Base-by-base conservation (phyloP, 139 green algal species). In the Chlamydomonas eustigma region DNA sequence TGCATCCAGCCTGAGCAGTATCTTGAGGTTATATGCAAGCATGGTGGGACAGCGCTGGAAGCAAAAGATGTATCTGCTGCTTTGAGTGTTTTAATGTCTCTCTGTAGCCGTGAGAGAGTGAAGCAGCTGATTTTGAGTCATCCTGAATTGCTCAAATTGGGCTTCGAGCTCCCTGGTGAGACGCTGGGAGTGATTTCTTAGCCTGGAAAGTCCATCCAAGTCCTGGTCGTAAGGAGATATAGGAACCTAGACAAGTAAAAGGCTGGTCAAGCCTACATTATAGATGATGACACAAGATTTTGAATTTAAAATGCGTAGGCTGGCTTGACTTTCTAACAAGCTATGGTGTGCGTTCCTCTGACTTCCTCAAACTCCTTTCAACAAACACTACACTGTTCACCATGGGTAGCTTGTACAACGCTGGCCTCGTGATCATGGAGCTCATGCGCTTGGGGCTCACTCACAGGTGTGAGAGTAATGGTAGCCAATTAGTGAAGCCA, bases 361-460 rank as follows among this genome's bases (percentile, higher is more conserved):
- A 70, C 58, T 70, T 70, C 58, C 34, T 70, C 58, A 32, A 35
- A 28, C 58, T 70, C 25, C 58, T 70, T 6, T 70, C 58, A 24
- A 37, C 58, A 24, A 70, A 70, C 58, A 70, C 58, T 6, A 18
- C 8, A 5, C 6, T 70, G 25, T 70, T 70, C 58, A 70, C 58
- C 25, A 24, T 24, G 58, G 44, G 44, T 18, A 58, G 44, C 44
- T 58, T 58, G 44, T 58, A 58, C 44, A 58, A 58, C 18, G 44
- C 44, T 58, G 44, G 44, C 44, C 44, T 58, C 18, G 44, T 58
- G 12, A 58, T 58, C 44, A 58, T 58, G 44, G 12, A 58, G 12
- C 44, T 58, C 18, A 28, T 18, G 12, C 44, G 18, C 12, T 18
- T 58, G 44, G 44, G 44, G 12, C 44, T 58, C 44, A 28, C 44